phyloP scores from a whole-genome alignment of 2,329 filamentous ascomycete genomes.

The Lasiodiplodia sp. region DNA sequence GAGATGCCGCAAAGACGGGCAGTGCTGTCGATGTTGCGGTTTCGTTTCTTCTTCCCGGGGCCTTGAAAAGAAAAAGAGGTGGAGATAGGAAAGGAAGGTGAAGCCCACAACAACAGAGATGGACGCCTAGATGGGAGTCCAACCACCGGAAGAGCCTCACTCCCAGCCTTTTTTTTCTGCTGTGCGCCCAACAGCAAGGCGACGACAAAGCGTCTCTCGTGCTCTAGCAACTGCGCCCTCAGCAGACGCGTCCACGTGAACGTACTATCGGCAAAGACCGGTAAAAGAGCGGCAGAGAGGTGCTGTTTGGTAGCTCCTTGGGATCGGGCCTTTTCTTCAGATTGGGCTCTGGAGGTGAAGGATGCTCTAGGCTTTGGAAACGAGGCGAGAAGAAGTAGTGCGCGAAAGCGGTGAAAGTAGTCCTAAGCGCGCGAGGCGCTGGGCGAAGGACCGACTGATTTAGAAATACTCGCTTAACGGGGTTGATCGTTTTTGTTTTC shows the following conservation, averaged over 20 bases:
- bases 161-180: not conserved
- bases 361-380: not conserved
- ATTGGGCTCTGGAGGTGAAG: constrained; percentile 14
- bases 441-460: constrained; percentile 25
- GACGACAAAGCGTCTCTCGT: not conserved
- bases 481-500: constrained; percentile 25
- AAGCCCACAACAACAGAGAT: not conserved
- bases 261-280: constrained; percentile 12
- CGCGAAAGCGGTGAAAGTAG: constrained; percentile 17
- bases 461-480: constrained; percentile 21
- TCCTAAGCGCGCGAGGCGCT: constrained; percentile 23
- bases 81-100: not conserved
- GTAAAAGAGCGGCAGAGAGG: not conserved
- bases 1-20: not conserved
- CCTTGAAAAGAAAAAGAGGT: not conserved
- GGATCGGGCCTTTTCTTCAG: constrained; percentile 10
- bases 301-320: not conserved
- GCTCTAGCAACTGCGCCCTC: not conserved
- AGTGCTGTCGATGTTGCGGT: not conserved
- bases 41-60: not conserved
- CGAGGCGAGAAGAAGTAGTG: constrained; percentile 23
- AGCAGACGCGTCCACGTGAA: constrained; percentile 21
- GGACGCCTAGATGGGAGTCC: not conserved
- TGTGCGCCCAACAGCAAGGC: not conserved
- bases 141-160: not conserved